Conservation (phyloP, 2,329 filamentous ascomycete species). For the Neofusicoccum sp. region DNA sequence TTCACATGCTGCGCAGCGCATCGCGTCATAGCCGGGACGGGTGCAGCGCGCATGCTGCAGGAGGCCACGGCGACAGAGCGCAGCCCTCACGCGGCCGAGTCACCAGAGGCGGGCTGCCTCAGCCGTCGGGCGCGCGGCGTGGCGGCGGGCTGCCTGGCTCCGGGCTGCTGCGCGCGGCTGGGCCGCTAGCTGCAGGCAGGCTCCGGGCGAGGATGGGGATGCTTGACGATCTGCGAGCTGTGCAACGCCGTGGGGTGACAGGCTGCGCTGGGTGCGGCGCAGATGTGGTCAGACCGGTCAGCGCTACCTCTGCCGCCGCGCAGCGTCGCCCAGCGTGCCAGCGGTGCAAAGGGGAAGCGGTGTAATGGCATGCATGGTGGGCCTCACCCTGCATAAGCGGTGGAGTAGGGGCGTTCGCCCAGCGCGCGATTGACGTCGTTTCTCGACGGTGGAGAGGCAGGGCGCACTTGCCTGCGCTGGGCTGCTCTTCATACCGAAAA, state of each 20-base stretch:
- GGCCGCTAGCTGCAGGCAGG: constrained; percentile 8
- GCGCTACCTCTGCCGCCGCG: not conserved
- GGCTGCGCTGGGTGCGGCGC: constrained; percentile 3
- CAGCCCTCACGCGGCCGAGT: constrained; percentile 5
- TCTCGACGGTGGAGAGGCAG: constrained; percentile 12
- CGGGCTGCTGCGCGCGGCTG: constrained; percentile 4
- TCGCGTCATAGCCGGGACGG: constrained; percentile 7
- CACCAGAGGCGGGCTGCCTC: not conserved
- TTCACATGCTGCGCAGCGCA: constrained; percentile 10
- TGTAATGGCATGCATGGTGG: not conserved
- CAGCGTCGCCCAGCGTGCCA: constrained; percentile 4
- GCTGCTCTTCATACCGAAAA: constrained; percentile 12
- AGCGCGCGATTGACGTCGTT: constrained; percentile 5
- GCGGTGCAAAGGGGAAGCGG: constrained; percentile 11
- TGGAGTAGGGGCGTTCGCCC: constrained; percentile 10
- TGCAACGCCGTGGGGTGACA: constrained; percentile 10
- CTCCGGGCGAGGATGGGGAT: constrained; percentile 2
- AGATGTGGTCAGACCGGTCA: constrained; percentile 7
- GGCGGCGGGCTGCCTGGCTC: constrained; percentile 5
- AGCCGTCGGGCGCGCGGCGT: not conserved
- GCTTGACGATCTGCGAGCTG: constrained; percentile 12
- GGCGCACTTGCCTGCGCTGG: constrained; percentile 11
- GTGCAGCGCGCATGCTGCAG: constrained; percentile 11
- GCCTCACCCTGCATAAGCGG: constrained; percentile 17
- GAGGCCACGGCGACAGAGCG: constrained; percentile 2